phyloP scores from a whole-genome alignment of 2,329 filamentous ascomycete species.

The Ciborinia camelliae region DNA sequence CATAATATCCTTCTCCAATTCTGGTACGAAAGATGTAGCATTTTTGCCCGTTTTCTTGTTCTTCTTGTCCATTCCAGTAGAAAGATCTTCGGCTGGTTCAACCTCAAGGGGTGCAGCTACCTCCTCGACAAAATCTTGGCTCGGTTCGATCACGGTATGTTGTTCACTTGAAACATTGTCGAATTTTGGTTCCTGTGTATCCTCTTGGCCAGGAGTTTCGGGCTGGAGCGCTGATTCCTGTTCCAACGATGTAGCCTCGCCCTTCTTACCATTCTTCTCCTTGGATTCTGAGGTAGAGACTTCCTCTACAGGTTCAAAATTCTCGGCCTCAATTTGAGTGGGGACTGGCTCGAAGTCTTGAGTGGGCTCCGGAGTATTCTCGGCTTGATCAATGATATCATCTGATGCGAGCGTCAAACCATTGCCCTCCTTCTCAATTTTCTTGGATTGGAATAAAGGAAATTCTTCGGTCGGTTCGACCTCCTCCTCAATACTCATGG shows the following conservation, averaged over 20 bases:
- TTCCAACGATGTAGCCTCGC: neutral
- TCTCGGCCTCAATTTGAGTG: neutral
- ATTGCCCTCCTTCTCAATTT: conserved; percentile 35
- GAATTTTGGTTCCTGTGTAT: neutral
- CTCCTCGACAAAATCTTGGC: neutral
- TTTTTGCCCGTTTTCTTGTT: neutral
- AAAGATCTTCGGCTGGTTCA: neutral
- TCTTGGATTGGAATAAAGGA: conserved; percentile 36
- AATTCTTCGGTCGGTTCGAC: conserved; percentile 28
- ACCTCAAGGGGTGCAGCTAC: neutral
- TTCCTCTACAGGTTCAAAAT: conserved; percentile 8
- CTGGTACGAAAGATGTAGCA: neutral
- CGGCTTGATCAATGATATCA: conserved; percentile 9
- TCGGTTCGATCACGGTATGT: neutral
- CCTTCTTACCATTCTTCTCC: conserved; percentile 24
- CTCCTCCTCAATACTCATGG: conserved; percentile 16
- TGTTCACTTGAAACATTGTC: conserved; percentile 18
- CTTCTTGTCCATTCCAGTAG: neutral
- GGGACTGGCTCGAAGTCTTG: conserved; percentile 8
- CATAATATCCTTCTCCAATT: neutral
- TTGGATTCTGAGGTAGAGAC: conserved; percentile 19
- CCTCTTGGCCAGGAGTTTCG: neutral
- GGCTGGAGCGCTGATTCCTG: neutral
- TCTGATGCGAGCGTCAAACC: conserved; percentile 21
- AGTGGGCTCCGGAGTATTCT: conserved; percentile 14